A percentile compares a stretch with the other conserved stretches of the same genome.
Evolutionary conservation across 805 yeast species (phyloP).

Genomic region (Monosporozyma aerobia): DNA sequence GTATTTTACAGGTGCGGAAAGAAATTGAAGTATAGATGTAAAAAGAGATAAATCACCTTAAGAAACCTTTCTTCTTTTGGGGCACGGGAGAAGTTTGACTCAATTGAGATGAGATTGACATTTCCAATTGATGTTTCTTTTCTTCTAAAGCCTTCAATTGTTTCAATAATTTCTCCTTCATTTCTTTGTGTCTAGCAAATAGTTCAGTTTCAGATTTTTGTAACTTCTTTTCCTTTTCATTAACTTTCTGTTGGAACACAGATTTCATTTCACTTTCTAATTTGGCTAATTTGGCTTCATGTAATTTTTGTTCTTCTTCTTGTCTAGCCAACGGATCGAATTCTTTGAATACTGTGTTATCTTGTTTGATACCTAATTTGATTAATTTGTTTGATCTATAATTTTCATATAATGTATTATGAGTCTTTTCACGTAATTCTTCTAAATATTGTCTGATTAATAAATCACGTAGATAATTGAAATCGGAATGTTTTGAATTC

Average conservation of each 20-base stretch:
- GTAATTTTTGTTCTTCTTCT: constrained; percentile 87
- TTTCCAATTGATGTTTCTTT: constrained; percentile 71
- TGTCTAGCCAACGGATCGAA: constrained; percentile 88
- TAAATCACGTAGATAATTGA: constrained; percentile 78
- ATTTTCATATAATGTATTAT: constrained; percentile 68
- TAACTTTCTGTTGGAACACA: constrained; percentile 92
- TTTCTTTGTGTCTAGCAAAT: constrained; percentile 90
- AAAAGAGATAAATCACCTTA: constrained; percentile 22
- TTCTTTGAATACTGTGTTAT: constrained; percentile 84
- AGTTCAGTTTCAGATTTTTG: constrained; percentile 95
- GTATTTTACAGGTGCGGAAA: not conserved
- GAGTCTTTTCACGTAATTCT: constrained; percentile 83
- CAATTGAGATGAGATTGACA: constrained; percentile 28
- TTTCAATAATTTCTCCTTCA: constrained; percentile 86
- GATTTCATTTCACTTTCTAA: constrained; percentile 95
- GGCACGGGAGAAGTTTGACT: constrained; percentile 40
- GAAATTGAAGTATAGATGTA: not conserved
- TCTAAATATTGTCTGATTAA: constrained; percentile 85
- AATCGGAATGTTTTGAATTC: constrained; percentile 89
- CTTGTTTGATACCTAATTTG: constrained; percentile 84
- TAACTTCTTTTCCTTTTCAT: constrained; percentile 93
- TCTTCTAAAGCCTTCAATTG: constrained; percentile 88
- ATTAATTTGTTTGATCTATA: constrained; percentile 79
- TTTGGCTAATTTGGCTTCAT: constrained; percentile 87
- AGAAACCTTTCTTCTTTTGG: constrained; percentile 71